phyloP scores from a whole-genome alignment of 345 rosid genomes.

The Gossypium stocksii region DNA sequence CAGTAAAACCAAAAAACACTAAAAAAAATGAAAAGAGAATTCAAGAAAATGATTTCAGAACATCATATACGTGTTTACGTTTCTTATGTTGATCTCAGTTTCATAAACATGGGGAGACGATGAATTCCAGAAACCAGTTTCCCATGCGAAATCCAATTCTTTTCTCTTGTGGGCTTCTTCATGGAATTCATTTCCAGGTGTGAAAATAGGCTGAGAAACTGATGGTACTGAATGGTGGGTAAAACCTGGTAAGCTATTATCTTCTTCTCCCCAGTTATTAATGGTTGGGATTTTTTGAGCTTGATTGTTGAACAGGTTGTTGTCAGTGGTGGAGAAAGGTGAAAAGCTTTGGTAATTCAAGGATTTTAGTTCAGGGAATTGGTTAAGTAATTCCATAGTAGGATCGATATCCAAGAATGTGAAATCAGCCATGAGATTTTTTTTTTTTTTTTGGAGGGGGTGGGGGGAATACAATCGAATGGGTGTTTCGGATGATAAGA shows the following conservation, averaged over 20 bases:
- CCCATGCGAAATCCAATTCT: slow-evolving; percentile 25
- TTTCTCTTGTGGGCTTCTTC: slow-evolving; percentile 44
- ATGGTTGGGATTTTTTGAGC: slow-evolving; percentile 24
- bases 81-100: slow-evolving; percentile 25
- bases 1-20: neutral
- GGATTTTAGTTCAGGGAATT: slow-evolving; percentile 22
- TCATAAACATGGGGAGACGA: slow-evolving; percentile 34
- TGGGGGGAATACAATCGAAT: neutral
- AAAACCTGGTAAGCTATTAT: slow-evolving; percentile 10
- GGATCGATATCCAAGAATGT: slow-evolving; percentile 8
- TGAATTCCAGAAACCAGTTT: slow-evolving; percentile 26
- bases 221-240: neutral
- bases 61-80: slow-evolving; percentile 22
- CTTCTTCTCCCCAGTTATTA: slow-evolving; percentile 12
- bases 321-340: slow-evolving; percentile 27
- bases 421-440: neutral
- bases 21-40: neutral
- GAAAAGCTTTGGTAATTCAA: slow-evolving; percentile 27
- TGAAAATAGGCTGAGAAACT: too few relatives aligned
- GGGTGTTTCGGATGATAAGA: slow-evolving; percentile 15
- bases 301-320: slow-evolving; percentile 35
- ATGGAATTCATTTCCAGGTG: slow-evolving; percentile 24
- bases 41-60: neutral
- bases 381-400: slow-evolving; percentile 22
- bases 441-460: too few relatives aligned